Conservation (phyloP, 495 filamentous ascomycete genomes). For the Xylaria longipes region DNA sequence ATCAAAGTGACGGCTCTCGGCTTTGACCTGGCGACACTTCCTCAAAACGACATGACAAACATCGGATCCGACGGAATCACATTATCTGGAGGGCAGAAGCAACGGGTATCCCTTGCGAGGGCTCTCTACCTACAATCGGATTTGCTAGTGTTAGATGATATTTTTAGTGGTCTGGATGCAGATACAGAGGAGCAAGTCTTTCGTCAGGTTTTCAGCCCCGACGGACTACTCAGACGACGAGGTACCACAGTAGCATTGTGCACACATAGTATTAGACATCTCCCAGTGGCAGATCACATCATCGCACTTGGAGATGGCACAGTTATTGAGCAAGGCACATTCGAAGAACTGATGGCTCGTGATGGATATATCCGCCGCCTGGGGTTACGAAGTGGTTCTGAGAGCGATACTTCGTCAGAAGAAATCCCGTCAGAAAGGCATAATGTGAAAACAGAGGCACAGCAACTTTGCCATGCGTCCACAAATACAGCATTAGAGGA, state of each 20-base stretch:
- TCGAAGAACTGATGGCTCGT: constrained; percentile 39
- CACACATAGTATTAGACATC: constrained; percentile 45
- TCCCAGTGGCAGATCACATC: constrained; percentile 54
- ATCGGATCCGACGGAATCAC: constrained; percentile 70
- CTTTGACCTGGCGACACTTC: constrained; percentile 55
- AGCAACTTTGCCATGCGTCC: neutral
- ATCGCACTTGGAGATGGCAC: constrained; percentile 50
- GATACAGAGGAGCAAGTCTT: constrained; percentile 68
- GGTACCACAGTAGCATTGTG: constrained; percentile 60
- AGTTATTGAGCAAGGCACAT: constrained; percentile 53
- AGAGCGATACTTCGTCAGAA: constrained; percentile 7
- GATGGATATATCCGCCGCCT: constrained; percentile 38
- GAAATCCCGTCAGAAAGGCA: neutral
- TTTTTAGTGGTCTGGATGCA: constrained; percentile 66
- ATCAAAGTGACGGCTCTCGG: constrained; percentile 69
- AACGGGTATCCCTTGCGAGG: constrained; percentile 66
- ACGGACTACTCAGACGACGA: constrained; percentile 59
- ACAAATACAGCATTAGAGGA: neutral
- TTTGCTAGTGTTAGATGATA: constrained; percentile 63
- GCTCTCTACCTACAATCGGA: constrained; percentile 64
- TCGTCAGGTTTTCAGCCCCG: constrained; percentile 58
- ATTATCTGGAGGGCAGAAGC: constrained; percentile 71
- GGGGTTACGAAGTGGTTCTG: neutral
- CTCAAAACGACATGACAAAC: constrained; percentile 65
- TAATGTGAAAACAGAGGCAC: neutral